A percentile compares a stretch with the other conserved stretches of the same genome.
phyloP scores from a whole-genome alignment of 352 stramenopile species.

The Globisporangium carolinianum region DNA sequence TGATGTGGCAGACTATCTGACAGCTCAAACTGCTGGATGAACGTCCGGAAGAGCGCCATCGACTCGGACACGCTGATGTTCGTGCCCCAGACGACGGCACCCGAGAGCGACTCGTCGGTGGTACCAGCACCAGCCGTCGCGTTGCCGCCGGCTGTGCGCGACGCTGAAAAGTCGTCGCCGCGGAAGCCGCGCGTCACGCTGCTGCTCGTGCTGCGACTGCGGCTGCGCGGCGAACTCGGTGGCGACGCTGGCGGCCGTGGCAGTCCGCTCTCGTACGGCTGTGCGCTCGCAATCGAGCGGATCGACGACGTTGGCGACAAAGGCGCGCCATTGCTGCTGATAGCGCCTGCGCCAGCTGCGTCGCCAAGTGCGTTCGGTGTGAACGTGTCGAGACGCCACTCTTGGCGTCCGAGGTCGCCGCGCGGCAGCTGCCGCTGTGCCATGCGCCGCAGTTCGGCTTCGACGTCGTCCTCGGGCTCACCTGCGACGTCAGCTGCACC shows the following conservation, averaged over 20 bases:
- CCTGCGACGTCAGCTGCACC: slow-evolving; percentile 9
- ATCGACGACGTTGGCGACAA: slow-evolving; percentile 39
- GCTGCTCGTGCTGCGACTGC: background rate
- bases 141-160: slow-evolving; percentile 16
- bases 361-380: slow-evolving; percentile 12
- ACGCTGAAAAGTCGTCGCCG: slow-evolving; percentile 27
- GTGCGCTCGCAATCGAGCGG: slow-evolving; percentile 23
- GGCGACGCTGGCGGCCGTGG: slow-evolving; percentile 55
- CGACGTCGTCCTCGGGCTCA: slow-evolving; percentile 60
- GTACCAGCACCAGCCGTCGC: slow-evolving; percentile 1
- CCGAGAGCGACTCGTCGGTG: slow-evolving; percentile 44
- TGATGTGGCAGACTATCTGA: slow-evolving; percentile 16
- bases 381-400: slow-evolving; percentile 72
- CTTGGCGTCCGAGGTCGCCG: slow-evolving; percentile 64
- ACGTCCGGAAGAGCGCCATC: slow-evolving; percentile 87
- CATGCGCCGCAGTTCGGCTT: slow-evolving; percentile 71
- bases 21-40: slow-evolving; percentile 81
- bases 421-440: slow-evolving; percentile 69
- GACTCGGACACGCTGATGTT: slow-evolving; percentile 90
- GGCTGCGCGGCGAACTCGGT: slow-evolving; percentile 43
- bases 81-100: slow-evolving; percentile 91
- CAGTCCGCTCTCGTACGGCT: slow-evolving; percentile 20
- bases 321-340: slow-evolving; percentile 11
- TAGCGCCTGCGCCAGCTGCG: no score
- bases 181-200: slow-evolving; percentile 9